A percentile compares a stretch with the other conserved stretches of the same genome.
Conservation (phyloP, 169 alveolate species). For the Theileria luwenshuni region DNA sequence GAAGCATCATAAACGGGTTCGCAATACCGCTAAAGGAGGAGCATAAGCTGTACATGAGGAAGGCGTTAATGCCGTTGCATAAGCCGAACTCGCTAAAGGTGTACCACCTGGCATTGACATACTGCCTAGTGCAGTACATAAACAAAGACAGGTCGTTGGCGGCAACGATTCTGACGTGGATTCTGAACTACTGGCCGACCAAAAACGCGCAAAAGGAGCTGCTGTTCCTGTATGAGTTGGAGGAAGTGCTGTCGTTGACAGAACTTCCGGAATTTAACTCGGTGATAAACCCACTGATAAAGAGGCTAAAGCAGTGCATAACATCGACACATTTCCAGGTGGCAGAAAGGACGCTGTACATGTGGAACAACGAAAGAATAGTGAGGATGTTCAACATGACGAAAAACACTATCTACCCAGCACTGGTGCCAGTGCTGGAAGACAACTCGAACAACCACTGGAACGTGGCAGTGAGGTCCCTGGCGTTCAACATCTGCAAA, state of each 20-base stretch:
- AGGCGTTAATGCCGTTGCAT: conserved; percentile 94
- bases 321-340: conserved; percentile 83
- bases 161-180: conserved; percentile 76
- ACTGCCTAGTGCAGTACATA: conserved; percentile 93
- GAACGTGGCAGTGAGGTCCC: conserved; percentile 74
- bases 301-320: conserved; percentile 74
- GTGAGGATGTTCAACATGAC: conserved; percentile 80
- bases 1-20: conserved; percentile 94
- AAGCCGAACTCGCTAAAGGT: conserved; percentile 90
- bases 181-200: conserved; percentile 96
- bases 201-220: conserved; percentile 94
- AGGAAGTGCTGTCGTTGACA: conserved; percentile 88
- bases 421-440: conserved; percentile 67
- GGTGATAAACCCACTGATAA: conserved; percentile 76
- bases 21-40: conserved; percentile 98
- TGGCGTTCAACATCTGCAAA: conserved; percentile 67
- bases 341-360: conserved; percentile 90
- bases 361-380: conserved; percentile 89
- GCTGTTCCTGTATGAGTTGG: conserved; percentile 92
- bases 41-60: conserved; percentile 93
- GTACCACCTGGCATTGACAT: conserved; percentile 92
- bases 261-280: conserved; percentile 83
- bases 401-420: conserved; percentile 77
- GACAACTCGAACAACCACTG: conserved; percentile 70
- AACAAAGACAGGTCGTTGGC: conserved; percentile 95